Percentiles rank a stretch among this genome's conserved stretches.
These are phyloP conservation scores for Adiantum capillusveneris DNA, from an alignment of 75 land plant species.

Conservation along the genomic window DNA sequence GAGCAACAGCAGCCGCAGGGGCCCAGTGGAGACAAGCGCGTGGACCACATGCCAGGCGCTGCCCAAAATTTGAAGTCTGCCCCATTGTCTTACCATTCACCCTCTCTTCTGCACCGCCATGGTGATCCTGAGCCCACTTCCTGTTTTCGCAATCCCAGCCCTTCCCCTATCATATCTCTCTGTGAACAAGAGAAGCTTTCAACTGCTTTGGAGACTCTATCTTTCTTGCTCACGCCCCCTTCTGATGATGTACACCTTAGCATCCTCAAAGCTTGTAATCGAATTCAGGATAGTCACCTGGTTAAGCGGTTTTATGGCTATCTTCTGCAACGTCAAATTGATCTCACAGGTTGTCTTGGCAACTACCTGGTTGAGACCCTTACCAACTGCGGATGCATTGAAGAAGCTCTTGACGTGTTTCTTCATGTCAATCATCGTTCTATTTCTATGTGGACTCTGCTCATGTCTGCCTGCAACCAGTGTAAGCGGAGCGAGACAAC, in stretches of 20 bases:
- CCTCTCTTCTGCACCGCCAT: too few relatives aligned
- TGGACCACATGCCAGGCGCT: too few relatives aligned
- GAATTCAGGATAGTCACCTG: background rate
- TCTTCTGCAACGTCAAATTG: slow-evolving; percentile 20
- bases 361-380: slow-evolving; percentile 26
- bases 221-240: slow-evolving; percentile 15
- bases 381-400: slow-evolving; percentile 8
- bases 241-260: too few relatives aligned
- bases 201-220: too few relatives aligned
- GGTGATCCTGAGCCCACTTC: too few relatives aligned
- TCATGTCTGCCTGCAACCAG: slow-evolving; percentile 41
- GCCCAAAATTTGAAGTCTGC: too few relatives aligned
- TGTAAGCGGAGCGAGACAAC: slow-evolving; percentile 19
- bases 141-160: too few relatives aligned
- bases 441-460: slow-evolving; percentile 35
- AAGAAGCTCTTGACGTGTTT: slow-evolving; percentile 25
- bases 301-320: slow-evolving; percentile 23
- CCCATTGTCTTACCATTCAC: too few relatives aligned
- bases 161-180: too few relatives aligned
- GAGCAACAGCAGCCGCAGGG: too few relatives aligned
- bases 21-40: too few relatives aligned
- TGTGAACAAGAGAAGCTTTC: too few relatives aligned
- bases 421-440: slow-evolving; percentile 24
- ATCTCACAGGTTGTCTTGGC: slow-evolving; percentile 16
- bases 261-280: slow-evolving; percentile 34